These are phyloP conservation scores for Thymus quinquecostatus DNA, from an alignment of 257 asterid genomes.

Conservation along the genomic window DNA sequence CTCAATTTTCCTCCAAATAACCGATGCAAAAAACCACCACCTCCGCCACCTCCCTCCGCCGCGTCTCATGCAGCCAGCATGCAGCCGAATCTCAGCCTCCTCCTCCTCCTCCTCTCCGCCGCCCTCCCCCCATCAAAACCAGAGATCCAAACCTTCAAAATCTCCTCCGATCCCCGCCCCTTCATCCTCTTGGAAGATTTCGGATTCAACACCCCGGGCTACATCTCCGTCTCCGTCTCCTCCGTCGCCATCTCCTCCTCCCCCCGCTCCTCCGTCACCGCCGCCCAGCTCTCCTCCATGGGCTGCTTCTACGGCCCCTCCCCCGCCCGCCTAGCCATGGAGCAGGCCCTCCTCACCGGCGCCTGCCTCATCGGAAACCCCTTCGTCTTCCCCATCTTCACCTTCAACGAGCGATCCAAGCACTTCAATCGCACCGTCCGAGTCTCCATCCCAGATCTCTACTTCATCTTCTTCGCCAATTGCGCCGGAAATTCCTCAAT, in stretches of 20 bases:
- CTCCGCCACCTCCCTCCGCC: conserved; percentile 26
- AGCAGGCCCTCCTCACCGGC: conserved; percentile 28
- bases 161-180: conserved; percentile 36
- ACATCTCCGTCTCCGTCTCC: conserved; percentile 38
- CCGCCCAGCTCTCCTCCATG: conserved; percentile 35
- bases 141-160: conserved; percentile 33
- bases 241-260: conserved; percentile 31
- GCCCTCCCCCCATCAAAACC: conserved; percentile 13
- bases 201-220: conserved; percentile 41
- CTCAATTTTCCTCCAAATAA: no score
- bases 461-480: conserved; percentile 46
- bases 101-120: conserved; percentile 18
- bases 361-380: conserved; percentile 46
- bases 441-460: conserved; percentile 39
- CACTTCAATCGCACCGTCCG: conserved; percentile 28
- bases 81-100: conserved; percentile 14
- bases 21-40: conserved; percentile 5
- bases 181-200: conserved; percentile 44
- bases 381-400: conserved; percentile 43
- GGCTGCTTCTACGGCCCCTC: conserved; percentile 48
- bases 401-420: conserved; percentile 28
- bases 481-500: conserved; percentile 41
- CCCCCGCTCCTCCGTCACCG: conserved; percentile 3
- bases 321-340: conserved; percentile 38
- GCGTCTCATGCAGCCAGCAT: conserved; percentile 29